A percentile compares a stretch with the other conserved stretches of the same genome.
Conservation (phyloP, 2,329 filamentous ascomycete genomes). For the Colletotrichum lindemuthianum region DNA sequence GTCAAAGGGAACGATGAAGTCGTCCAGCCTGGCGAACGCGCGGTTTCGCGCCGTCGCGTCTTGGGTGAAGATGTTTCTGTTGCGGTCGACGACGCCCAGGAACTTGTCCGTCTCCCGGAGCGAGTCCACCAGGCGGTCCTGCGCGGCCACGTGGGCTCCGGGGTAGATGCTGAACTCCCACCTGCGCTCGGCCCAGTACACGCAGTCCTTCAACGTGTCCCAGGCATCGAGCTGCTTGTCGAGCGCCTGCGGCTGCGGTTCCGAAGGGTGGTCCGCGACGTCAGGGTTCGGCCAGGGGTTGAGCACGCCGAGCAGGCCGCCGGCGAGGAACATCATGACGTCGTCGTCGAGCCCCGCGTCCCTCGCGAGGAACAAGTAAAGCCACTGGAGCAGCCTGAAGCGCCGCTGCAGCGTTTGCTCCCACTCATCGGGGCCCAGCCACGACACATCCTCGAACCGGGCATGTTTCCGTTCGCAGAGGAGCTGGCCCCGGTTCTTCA, state of each 20-base stretch:
- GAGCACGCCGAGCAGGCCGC: slow-evolving; percentile 24
- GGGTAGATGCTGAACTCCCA: slow-evolving; percentile 13
- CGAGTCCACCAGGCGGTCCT: not conserved
- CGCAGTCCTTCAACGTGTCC: slow-evolving; percentile 26
- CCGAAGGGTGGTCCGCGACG: not conserved
- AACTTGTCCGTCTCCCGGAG: not conserved
- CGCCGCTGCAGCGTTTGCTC: not conserved
- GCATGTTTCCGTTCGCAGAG: not conserved
- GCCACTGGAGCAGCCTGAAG: slow-evolving; percentile 12
- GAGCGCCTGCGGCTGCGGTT: not conserved
- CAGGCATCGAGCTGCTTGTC: slow-evolving; percentile 6
- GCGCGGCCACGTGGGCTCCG: not conserved
- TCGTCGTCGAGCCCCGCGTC: slow-evolving; percentile 26
- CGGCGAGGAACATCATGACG: slow-evolving; percentile 23
- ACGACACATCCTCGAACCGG: not conserved
- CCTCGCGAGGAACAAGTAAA: slow-evolving; percentile 19
- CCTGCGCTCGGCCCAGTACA: slow-evolving; percentile 23
- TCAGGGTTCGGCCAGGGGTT: slow-evolving; percentile 23
- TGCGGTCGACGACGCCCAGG: slow-evolving; percentile 12
- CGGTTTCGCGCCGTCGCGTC: slow-evolving; percentile 13
- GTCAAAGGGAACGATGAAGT: not conserved
- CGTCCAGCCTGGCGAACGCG: not conserved
- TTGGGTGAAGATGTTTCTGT: slow-evolving; percentile 3
- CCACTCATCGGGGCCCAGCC: slow-evolving; percentile 17
- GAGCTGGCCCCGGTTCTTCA: not conserved